phyloP scores from a whole-genome alignment of 73 alveolate genomes.

The Stentor coeruleus region DNA sequence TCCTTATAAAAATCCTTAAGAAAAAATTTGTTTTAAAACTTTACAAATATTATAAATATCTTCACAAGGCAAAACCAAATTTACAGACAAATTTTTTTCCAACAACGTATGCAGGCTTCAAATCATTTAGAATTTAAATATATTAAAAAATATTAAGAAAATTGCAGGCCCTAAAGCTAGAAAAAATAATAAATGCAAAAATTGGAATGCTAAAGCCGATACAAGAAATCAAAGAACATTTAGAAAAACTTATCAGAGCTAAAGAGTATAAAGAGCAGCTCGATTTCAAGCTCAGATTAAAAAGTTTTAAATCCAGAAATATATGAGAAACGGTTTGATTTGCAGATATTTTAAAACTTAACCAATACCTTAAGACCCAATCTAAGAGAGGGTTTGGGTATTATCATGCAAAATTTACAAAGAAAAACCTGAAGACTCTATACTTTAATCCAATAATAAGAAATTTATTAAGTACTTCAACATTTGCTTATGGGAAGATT shows the following conservation, averaged over 20 bases:
- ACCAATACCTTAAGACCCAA: neutral
- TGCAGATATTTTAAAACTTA: neutral
- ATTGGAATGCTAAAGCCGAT: neutral
- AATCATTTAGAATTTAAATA: neutral
- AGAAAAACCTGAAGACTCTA: slow-evolving; percentile 7
- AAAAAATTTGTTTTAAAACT: too few species aligned
- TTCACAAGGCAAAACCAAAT: too few species aligned
- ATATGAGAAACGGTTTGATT: neutral
- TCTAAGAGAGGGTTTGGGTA: neutral
- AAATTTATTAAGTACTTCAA: neutral
- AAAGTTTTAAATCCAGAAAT: neutral
- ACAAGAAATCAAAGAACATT: neutral
- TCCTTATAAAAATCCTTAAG: neutral
- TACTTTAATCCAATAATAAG: neutral
- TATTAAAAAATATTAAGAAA: neutral
- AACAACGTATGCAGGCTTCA: neutral
- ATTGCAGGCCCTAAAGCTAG: neutral
- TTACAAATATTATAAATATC: too few species aligned
- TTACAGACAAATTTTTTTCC: neutral
- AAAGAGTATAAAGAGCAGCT: slow-evolving; percentile 18
- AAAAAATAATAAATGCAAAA: neutral
- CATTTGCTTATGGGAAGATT: neutral
- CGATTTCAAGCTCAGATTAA: neutral
- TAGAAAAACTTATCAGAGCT: neutral
- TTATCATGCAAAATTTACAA: neutral